These are phyloP conservation scores for Niveomyces coronatus DNA, from an alignment of 2,329 filamentous ascomycete species.

Conservation along the genomic window DNA sequence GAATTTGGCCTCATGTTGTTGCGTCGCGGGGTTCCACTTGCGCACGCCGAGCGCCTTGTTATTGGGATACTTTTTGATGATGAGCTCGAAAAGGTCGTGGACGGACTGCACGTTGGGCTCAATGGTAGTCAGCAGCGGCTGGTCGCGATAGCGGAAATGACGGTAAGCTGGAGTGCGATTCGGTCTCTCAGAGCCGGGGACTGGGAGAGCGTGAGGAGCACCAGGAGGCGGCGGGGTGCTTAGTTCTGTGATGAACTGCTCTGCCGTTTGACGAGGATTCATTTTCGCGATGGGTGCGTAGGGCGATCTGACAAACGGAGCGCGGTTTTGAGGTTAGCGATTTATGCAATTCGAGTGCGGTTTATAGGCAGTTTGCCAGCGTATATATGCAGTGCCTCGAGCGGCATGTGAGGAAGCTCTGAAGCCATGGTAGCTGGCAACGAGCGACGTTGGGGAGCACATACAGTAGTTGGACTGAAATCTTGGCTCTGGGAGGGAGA, in stretches of 20 bases:
- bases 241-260: conserved; percentile 31
- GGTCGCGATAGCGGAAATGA: conserved; percentile 67
- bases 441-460: too few species aligned
- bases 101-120: conserved; percentile 62
- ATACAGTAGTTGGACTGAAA: too few species aligned
- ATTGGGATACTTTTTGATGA: conserved; percentile 52
- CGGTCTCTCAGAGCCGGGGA: conserved; percentile 65
- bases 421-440: too few species aligned
- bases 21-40: conserved; percentile 63
- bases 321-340: not conserved
- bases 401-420: too few species aligned
- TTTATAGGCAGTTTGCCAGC: too few species aligned
- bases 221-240: conserved; percentile 58
- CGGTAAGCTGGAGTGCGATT: conserved; percentile 71
- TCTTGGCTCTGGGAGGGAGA: too few species aligned
- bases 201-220: conserved; percentile 63
- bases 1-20: conserved; percentile 64
- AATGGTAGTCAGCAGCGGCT: conserved; percentile 57
- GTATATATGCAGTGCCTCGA: too few species aligned
- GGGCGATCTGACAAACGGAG: conserved; percentile 3
- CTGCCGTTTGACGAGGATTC: conserved; percentile 4
- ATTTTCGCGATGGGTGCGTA: conserved; percentile 20
- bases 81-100: conserved; percentile 70
- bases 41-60: conserved; percentile 70
- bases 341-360: not conserved